Evolutionary conservation across 805 yeast species (phyloP).

Genomic region (Vanderwaltozyma polyspora): DNA sequence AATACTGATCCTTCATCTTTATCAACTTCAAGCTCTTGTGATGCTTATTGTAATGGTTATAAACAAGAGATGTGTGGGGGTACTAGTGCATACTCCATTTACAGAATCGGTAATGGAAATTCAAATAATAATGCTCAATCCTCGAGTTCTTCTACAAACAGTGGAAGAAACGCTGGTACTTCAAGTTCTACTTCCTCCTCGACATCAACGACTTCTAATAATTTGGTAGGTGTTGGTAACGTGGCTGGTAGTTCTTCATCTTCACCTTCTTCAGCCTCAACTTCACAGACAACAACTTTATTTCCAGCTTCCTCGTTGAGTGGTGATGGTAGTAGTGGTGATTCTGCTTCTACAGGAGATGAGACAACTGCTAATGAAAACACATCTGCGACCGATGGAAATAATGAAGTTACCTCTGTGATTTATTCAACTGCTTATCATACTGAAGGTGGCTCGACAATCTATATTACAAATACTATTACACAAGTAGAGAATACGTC

Average conservation of each 20-base stretch:
- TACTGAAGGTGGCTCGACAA: slow-evolving; percentile 24
- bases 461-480: slow-evolving; percentile 19
- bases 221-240: slow-evolving; percentile 1
- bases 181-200: slow-evolving; percentile 6
- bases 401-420: slow-evolving; percentile 8
- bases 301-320: slow-evolving; percentile 3
- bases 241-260: neutral
- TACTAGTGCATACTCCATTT: slow-evolving; percentile 36
- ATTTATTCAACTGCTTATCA: slow-evolving; percentile 15
- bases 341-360: slow-evolving; percentile 1
- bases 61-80: slow-evolving; percentile 55
- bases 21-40: slow-evolving; percentile 13
- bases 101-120: slow-evolving; percentile 21
- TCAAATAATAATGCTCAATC: slow-evolving; percentile 4
- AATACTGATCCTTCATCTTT: slow-evolving; percentile 12
- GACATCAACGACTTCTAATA: slow-evolving; percentile 17
- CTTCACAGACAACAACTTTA: slow-evolving; percentile 3
- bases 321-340: slow-evolving; percentile 3
- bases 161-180: slow-evolving; percentile 11
- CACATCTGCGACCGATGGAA: slow-evolving; percentile 5
- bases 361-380: neutral
- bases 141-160: slow-evolving; percentile 4
- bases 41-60: slow-evolving; percentile 44
- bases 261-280: neutral
- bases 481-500: slow-evolving; percentile 12